Base-by-base conservation (phyloP, 2,329 filamentous ascomycete species). In the Myotisia sp. region DNA sequence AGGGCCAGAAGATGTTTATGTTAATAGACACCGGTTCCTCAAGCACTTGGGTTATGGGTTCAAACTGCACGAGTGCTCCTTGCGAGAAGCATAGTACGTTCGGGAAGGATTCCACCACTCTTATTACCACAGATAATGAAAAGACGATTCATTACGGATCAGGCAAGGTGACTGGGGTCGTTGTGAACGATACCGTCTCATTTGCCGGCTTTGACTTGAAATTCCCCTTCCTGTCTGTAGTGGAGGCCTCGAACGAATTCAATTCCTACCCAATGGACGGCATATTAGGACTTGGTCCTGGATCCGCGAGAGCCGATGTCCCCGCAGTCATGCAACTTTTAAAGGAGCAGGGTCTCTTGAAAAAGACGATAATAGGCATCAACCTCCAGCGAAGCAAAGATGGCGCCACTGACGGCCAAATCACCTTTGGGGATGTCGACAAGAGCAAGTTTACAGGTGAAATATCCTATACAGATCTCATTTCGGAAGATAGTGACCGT, bases 31-130 rank as follows among this genome's bases (percentile, higher is more conserved):
- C 67, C 1, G 69, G 67, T 5, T 65, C 67, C 9, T 62, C 65
- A 12, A 83, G 81, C 38, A 84, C 77, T 8, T 93, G 85, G 85
- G 72, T 92, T 13, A 90, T 90, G 72, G 71, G 76, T 19, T 63
- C 72, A 10, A 60, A 67, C 36, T 93, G 85, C 60, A 65, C 54
- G 10, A 73, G 72, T 3, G 55, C 65, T 16, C 70, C 81, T 3
- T 93, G 85, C 53, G 52, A 58, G 19, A 62, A 65, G 44, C 85
- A 92, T 53, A 74, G 74, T 47, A 73, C 68, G 0, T 87, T 83
- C 49, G 78, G 79, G 9, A 51, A 67, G 3, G 70, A 79, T 43
- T 92, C 84, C 3, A 67, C 60, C 30, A 74, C 76, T 2, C 67
- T 81, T 31, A 56, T 71, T 42, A 56, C 63, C 21, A 64, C 64